phyloP scores from a whole-genome alignment of 176 grass and related monocot genomes.

The Phoenix roebelenii region DNA sequence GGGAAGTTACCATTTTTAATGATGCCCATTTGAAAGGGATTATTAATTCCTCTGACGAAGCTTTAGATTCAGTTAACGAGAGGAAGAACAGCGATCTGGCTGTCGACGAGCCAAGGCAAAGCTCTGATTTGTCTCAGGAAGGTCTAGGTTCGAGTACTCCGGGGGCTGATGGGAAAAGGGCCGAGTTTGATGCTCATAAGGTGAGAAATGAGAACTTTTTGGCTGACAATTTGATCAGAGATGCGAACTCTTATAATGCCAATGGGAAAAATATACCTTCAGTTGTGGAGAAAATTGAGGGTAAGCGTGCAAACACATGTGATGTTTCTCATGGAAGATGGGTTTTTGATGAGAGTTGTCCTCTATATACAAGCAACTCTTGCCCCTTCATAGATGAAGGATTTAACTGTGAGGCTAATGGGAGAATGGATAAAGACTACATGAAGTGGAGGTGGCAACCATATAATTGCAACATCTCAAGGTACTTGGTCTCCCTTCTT shows the following conservation, averaged over 20 bases:
- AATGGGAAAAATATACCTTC: slow-evolving; percentile 9
- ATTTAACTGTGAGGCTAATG: slow-evolving; percentile 79
- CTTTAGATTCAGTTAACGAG: slow-evolving; percentile 6
- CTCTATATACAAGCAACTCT: slow-evolving; percentile 54
- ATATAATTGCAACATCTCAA: slow-evolving; percentile 53
- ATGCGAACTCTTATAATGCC: neutral
- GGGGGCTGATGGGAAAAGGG: too few species aligned
- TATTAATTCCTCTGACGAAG: slow-evolving; percentile 24
- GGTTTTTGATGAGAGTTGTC: slow-evolving; percentile 82
- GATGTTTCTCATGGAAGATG: slow-evolving; percentile 75
- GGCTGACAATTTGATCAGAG: neutral
- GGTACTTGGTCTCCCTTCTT: slow-evolving; percentile 24
- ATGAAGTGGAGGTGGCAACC: slow-evolving; percentile 93
- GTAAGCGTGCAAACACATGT: slow-evolving; percentile 20
- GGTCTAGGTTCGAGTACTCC: too few species aligned
- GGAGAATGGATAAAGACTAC: slow-evolving; percentile 48
- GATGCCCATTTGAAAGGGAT: slow-evolving; percentile 4
- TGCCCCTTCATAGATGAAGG: slow-evolving; percentile 92
- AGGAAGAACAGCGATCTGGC: neutral
- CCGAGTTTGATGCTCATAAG: neutral
- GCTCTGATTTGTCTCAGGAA: neutral
- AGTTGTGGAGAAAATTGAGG: slow-evolving; percentile 9
- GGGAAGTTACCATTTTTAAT: slow-evolving; percentile 7
- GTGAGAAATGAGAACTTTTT: neutral
- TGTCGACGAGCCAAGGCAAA: neutral